A percentile compares a stretch with the other conserved stretches of the same genome.
Evolutionary conservation across 441 rosid genomes (phyloP).

Genomic region (Iberis amara): DNA sequence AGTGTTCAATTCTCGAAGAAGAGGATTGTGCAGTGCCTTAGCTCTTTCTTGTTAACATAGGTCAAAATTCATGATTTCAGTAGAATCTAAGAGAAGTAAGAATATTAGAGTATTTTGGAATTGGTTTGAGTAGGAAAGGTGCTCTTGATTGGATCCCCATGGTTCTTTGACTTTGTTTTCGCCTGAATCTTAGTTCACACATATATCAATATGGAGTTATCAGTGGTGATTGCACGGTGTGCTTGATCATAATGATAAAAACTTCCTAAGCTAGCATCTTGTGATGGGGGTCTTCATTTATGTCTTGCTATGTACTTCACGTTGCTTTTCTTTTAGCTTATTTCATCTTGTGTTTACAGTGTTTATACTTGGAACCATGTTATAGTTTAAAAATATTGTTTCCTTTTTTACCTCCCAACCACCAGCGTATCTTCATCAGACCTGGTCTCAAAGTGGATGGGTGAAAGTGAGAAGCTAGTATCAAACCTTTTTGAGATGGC

Average conservation of each 20-base stretch:
- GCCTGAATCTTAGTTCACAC: not conserved
- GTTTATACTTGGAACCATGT: slow-evolving; percentile 24
- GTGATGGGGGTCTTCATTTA: slow-evolving; percentile 5
- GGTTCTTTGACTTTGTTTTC: not conserved
- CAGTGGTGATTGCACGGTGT: not conserved
- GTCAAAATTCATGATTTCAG: not conserved
- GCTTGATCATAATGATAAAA: slow-evolving; percentile 6
- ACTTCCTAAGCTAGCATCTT: slow-evolving; percentile 11
- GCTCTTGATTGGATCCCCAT: not conserved
- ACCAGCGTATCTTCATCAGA: slow-evolving; percentile 90
- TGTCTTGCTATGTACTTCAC: not conserved
- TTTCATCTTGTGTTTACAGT: slow-evolving; percentile 14
- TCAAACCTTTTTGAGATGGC: slow-evolving; percentile 98
- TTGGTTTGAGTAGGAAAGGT: not conserved
- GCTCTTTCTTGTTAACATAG: not conserved
- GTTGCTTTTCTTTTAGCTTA: slow-evolving; percentile 7
- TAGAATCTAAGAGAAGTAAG: not conserved
- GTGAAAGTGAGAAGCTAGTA: slow-evolving; percentile 97
- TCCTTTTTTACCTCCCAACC: slow-evolving; percentile 25
- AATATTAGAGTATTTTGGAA: not conserved
- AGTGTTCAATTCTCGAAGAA: not conserved
- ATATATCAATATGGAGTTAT: too few relatives aligned
- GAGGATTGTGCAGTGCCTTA: not conserved
- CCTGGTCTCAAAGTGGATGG: slow-evolving; percentile 99
- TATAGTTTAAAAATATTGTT: slow-evolving; percentile 22